Conservation (phyloP, 441 rosid species). For the Populus tomentosa region DNA sequence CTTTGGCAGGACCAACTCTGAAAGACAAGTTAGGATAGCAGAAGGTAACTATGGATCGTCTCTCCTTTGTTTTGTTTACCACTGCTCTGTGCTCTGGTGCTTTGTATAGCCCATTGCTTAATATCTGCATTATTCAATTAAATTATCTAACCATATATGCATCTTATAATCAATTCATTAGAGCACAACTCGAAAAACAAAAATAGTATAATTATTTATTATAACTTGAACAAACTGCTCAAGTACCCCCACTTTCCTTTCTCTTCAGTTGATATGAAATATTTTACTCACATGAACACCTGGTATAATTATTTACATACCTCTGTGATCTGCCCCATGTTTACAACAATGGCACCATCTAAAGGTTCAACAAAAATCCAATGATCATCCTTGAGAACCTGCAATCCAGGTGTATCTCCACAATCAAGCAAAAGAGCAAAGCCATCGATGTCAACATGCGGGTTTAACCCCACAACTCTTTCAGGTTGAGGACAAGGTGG, state of each 20-base stretch:
- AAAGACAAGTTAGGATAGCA: constrained; percentile 30
- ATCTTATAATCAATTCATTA: too few relatives aligned
- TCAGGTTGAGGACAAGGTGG: constrained; percentile 36
- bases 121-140: constrained; percentile 21
- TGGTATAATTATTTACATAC: neutral
- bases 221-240: neutral
- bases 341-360: constrained; percentile 31
- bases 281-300: too few relatives aligned
- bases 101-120: constrained; percentile 35
- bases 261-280: too few relatives aligned
- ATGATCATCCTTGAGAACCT: constrained; percentile 29
- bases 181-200: too few relatives aligned
- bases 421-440: constrained; percentile 32
- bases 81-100: constrained; percentile 32
- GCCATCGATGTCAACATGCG: constrained; percentile 31
- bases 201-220: too few relatives aligned
- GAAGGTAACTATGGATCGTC: constrained; percentile 29
- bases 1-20: constrained; percentile 24
- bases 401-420: constrained; percentile 29
- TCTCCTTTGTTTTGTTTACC: constrained; percentile 31
- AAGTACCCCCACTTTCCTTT: neutral
- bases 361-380: constrained; percentile 28
- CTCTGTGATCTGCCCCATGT: constrained; percentile 36
- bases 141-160: neutral
- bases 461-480: constrained; percentile 20